Conservation (phyloP, 805 yeast species). For the Hanseniaspora singularis region DNA sequence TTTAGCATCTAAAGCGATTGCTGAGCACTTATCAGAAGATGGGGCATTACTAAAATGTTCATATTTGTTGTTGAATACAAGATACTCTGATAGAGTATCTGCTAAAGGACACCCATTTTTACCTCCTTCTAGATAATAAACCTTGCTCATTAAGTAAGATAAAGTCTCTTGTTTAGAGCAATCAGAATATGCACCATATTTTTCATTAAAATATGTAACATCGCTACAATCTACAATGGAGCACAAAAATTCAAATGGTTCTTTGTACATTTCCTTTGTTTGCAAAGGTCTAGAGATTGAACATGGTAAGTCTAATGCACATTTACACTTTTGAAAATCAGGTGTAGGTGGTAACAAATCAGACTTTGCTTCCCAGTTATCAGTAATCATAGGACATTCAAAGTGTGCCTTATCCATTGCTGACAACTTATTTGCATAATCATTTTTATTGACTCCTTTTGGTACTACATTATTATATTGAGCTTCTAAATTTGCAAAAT, state of each 20-base stretch:
- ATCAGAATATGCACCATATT: slow-evolving; percentile 56
- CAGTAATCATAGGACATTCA: slow-evolving; percentile 41
- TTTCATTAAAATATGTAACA: slow-evolving; percentile 49
- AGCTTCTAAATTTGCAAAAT: slow-evolving; percentile 44
- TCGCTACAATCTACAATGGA: slow-evolving; percentile 46
- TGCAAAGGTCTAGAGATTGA: slow-evolving; percentile 37
- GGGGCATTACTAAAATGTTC: not conserved
- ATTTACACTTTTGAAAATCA: slow-evolving; percentile 45
- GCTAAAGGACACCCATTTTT: slow-evolving; percentile 24
- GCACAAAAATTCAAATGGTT: slow-evolving; percentile 49
- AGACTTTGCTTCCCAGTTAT: slow-evolving; percentile 45
- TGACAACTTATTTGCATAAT: slow-evolving; percentile 23
- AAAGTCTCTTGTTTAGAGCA: slow-evolving; percentile 54
- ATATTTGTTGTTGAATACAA: slow-evolving; percentile 21
- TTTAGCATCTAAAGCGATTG: not conserved
- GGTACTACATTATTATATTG: slow-evolving; percentile 42
- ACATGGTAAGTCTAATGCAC: slow-evolving; percentile 49
- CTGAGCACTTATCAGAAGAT: not conserved
- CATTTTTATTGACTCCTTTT: slow-evolving; percentile 28
- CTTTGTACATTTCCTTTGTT: slow-evolving; percentile 38
- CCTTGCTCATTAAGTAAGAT: slow-evolving; percentile 47
- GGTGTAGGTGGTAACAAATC: slow-evolving; percentile 59
- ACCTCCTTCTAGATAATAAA: slow-evolving; percentile 40
- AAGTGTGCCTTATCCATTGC: slow-evolving; percentile 25
- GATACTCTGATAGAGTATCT: slow-evolving; percentile 16